Evolutionary conservation across 78 protist genomes (phyloP), one percentile per base, ranked within the genome.

Genomic region (Chrysochromulina tobinii): DNA sequence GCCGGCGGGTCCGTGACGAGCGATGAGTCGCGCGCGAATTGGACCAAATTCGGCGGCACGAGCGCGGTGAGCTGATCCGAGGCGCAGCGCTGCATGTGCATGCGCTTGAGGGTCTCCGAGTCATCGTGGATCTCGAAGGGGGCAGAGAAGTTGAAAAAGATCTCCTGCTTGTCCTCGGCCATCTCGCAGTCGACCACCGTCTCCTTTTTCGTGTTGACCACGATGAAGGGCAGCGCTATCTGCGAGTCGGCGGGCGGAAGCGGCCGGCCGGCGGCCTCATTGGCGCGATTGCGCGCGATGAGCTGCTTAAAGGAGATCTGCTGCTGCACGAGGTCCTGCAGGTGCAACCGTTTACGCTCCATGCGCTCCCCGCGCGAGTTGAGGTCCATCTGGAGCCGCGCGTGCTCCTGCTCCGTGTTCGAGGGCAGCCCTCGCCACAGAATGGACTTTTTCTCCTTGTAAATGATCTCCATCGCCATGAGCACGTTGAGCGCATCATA

Each of bases 401-500:
- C 27, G 1, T 0, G 85, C 66, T 61, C 85, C 81, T 91, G 66
- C 48, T 27, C 20, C 27, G 89, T 61, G 75, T 38, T 27, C 27
- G 75, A 18, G 6, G 77, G 66, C 59, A 61, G 51, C 7, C 75
- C 61, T 6, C 69, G 53, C 51, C 72, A 67, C 48, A 61, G 1
- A 75, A 48, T 72, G 2, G 48, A 12, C 61, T 86, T 38, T 50
- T 86, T 86, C 79, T 48, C 97, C 89, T 97, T 96, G 58, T 68
- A 11, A 83, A 97, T 97, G 50, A 97, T 96, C 58, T 96, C 90
- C 96, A 97, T 77, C 61, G 99, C 98, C 93, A 94, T 95, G 67
- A 97, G 91, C 54, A 97, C 99, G 87, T 97, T 97, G 27, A 97
- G 88, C 14, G 96, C 98, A 54, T 97, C 99, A 59, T 97, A 97